Base-by-base conservation (phyloP, 73 alveolate species). In the Urostyla sp. region DNA sequence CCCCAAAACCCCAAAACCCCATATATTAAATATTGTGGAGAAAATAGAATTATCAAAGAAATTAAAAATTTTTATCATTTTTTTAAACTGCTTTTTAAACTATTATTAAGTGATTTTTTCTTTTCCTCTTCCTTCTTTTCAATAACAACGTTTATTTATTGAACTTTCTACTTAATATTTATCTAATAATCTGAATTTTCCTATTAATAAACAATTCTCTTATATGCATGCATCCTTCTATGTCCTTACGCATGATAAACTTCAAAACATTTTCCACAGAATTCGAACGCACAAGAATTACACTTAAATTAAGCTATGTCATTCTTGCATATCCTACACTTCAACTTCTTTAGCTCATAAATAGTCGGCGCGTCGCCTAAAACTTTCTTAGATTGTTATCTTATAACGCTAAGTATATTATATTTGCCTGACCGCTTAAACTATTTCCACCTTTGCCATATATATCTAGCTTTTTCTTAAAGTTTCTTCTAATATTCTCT, bases 201-300 rank as follows among this genome's bases (percentile, higher is more conserved):
- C 16, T 48, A 40, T 55, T 55, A 40, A 3, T 13, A 18, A 7
- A 8, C 48, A 23, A 75, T 18, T 5, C 76, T 35, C 69, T 56
- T 56, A 37, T 75, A 75, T 7, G 1, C 2, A 56, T 75, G 87
- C 16, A 56, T 3, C 30, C 67, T 54, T 27, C 72, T 75, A 44
- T 75, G 87, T 21, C 87, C 87, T 43, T 67, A 30, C 28, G 35
- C 44, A 27, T 75, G 87, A 57, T 44, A 53, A 38, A 23, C 66
- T 3, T 16, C 30, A 31, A 51, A 75, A 67, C 87, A 75, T n/a
- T 35, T 18, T 16, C 38, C 76, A 57, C 87, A 75, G 58, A 30
- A 75, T n/a, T n/a, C n/a, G n/a, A 56, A 8, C 2, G 61, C 55
- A 31, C 44, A 76, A n/a, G 20, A 16, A 48, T 78, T 56, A 48